phyloP scores from a whole-genome alignment of 306 rosid species.

The Begonia fuchsioides region DNA sequence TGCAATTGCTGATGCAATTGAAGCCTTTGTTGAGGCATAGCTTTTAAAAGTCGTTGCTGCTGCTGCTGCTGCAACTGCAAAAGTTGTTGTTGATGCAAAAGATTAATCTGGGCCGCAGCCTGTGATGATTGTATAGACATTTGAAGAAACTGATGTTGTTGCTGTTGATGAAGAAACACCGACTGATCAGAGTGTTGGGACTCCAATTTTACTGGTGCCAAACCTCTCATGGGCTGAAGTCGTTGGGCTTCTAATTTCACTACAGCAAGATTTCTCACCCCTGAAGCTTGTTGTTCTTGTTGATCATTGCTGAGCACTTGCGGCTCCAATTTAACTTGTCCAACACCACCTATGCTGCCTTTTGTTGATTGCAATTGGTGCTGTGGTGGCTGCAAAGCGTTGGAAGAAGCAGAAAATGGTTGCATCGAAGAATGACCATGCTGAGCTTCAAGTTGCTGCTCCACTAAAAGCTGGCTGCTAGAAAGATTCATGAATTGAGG shows the following conservation, averaged over 20 bases:
- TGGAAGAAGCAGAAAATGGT: slow-evolving; percentile 63
- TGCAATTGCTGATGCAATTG: slow-evolving; percentile 76
- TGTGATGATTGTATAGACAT: slow-evolving; percentile 86
- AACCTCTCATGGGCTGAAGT: slow-evolving; percentile 54
- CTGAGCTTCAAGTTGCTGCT: slow-evolving; percentile 69
- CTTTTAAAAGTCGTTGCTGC: slow-evolving; percentile 72
- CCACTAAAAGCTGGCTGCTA: slow-evolving; percentile 51
- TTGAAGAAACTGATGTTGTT: slow-evolving; percentile 61
- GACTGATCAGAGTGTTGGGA: slow-evolving; percentile 81
- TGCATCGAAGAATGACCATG: slow-evolving; percentile 79
- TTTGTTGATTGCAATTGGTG: slow-evolving; percentile 71
- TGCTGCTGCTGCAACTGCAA: slow-evolving; percentile 75
- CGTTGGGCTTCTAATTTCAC: slow-evolving; percentile 78
- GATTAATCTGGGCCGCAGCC: slow-evolving; percentile 73
- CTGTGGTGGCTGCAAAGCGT: slow-evolving; percentile 25
- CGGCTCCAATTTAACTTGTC: slow-evolving; percentile 74
- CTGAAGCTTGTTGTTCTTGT: slow-evolving; percentile 56
- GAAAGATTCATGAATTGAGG: slow-evolving; percentile 66
- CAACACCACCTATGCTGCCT: slow-evolving; percentile 55
- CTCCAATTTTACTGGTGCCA: slow-evolving; percentile 62
- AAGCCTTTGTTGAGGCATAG: slow-evolving; percentile 78
- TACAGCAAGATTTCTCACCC: slow-evolving; percentile 48
- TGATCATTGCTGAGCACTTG: slow-evolving; percentile 53
- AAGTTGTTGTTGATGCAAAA: slow-evolving; percentile 66
- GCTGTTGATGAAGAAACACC: slow-evolving; percentile 56